phyloP scores from a whole-genome alignment of 352 stramenopile species.

The Phytophthora megakarya region DNA sequence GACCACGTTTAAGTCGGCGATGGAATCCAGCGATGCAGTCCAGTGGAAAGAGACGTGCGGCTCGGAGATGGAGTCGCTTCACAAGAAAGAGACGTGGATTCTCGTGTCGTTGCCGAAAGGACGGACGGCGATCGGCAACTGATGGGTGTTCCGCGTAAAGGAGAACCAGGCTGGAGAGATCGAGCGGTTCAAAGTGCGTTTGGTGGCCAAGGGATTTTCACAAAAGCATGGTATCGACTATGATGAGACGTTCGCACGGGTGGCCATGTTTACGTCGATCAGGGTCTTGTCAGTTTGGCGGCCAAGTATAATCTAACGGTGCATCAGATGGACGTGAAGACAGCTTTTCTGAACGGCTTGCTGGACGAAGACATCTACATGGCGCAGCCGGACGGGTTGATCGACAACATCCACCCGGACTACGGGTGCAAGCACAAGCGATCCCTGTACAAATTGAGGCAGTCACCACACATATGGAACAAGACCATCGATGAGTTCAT shows the following conservation, averaged over 20 bases:
- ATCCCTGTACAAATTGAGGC: too few relatives aligned
- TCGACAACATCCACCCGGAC: too few relatives aligned
- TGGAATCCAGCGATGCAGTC: conserved; percentile 14
- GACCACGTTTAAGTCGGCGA: conserved; percentile 21
- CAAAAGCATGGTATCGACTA: too few relatives aligned
- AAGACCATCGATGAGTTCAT: too few relatives aligned
- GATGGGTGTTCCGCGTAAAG: conserved; percentile 22
- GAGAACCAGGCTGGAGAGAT: conserved; percentile 18
- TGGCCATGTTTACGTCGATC: background rate
- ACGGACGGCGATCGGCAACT: conserved; percentile 10
- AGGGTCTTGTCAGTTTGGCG: conserved; percentile 1
- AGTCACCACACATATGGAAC: too few relatives aligned
- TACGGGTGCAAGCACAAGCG: too few relatives aligned
- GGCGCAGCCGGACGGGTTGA: too few relatives aligned
- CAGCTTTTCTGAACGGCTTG: background rate
- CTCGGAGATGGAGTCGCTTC: conserved; percentile 16
- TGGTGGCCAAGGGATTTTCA: background rate
- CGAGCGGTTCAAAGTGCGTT: conserved; percentile 3
- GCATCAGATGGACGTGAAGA: background rate
- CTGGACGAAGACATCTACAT: conserved; percentile 9
- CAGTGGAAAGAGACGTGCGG: conserved; percentile 14
- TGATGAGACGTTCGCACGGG: too few relatives aligned
- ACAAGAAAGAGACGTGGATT: conserved; percentile 17
- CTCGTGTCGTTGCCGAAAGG: conserved; percentile 9
- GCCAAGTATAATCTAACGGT: background rate